Evolutionary conservation across 1,284 basidiomycete genomes (phyloP).

Genomic region (Trametes sp.): DNA sequence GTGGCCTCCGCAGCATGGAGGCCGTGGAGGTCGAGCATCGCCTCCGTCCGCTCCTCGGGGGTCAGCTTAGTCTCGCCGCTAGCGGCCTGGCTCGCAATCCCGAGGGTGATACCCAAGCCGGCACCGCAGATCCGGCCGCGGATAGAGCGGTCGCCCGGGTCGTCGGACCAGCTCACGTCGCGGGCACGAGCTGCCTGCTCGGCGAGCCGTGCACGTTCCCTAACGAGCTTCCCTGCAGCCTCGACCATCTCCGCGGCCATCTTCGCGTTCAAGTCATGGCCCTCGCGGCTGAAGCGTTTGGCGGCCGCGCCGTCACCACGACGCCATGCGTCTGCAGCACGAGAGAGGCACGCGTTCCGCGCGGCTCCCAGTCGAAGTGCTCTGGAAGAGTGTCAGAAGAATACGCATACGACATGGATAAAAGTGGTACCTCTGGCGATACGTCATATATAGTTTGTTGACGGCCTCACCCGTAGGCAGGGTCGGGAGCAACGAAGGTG

Average conservation of each 20-base stretch:
- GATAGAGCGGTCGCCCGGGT: constrained; percentile 78
- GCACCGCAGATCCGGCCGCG: constrained; percentile 84
- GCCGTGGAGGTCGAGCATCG: constrained; percentile 84
- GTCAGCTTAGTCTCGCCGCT: constrained; percentile 63
- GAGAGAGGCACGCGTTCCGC: constrained; percentile 92
- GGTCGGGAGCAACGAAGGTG: constrained; percentile 88
- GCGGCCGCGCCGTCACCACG: constrained; percentile 94
- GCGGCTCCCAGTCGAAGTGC: constrained; percentile 92
- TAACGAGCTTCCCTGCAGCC: constrained; percentile 82
- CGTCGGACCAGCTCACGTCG: constrained; percentile 82
- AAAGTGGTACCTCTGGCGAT: constrained; percentile 61
- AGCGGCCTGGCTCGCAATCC: constrained; percentile 71
- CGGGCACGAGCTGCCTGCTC: constrained; percentile 78
- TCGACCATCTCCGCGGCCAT: constrained; percentile 87
- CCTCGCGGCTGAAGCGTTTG: constrained; percentile 92
- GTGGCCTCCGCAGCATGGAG: constrained; percentile 92
- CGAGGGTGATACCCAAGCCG: constrained; percentile 85
- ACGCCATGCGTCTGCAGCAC: constrained; percentile 95
- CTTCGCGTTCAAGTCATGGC: constrained; percentile 90
- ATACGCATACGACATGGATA: not conserved
- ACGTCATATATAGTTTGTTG: constrained; percentile 86
- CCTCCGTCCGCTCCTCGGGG: constrained; percentile 86
- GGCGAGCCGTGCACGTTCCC: constrained; percentile 78
- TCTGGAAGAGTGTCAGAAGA: constrained; percentile 38
- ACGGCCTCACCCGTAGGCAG: constrained; percentile 83